These are phyloP conservation scores for Jimgerdemannia flammicorona DNA, from an alignment of 192 early-diverging fungal species.

Conservation along the genomic window DNA sequence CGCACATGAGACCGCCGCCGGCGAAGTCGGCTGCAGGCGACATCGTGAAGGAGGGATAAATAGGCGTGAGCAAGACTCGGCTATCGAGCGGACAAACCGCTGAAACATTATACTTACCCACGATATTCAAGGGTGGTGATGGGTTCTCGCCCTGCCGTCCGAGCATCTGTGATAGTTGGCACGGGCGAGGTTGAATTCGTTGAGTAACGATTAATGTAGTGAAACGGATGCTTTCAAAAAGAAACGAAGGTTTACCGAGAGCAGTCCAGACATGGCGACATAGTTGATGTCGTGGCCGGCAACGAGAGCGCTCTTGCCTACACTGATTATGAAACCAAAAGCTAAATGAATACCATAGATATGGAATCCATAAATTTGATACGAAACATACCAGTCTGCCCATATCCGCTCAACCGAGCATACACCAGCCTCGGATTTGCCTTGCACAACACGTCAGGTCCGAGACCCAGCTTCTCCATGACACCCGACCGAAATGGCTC, in stretches of 20 bases:
- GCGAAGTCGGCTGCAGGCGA: constrained; percentile 49
- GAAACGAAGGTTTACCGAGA: constrained; percentile 35
- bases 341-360: background rate
- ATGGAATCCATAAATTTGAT: background rate
- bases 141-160: constrained; percentile 41
- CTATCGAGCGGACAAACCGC: background rate
- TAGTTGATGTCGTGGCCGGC: constrained; percentile 72
- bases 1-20: constrained; percentile 63
- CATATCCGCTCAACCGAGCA: constrained; percentile 67
- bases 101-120: constrained; percentile 6
- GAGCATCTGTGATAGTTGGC: constrained; percentile 31
- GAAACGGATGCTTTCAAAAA: background rate
- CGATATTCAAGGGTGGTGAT: constrained; percentile 39
- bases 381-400: constrained; percentile 41
- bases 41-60: background rate
- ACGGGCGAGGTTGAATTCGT: background rate
- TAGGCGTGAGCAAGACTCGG: background rate
- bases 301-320: constrained; percentile 41
- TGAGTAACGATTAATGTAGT: no score
- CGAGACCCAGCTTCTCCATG: constrained; percentile 62
- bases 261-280: constrained; percentile 56
- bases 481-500: constrained; percentile 71
- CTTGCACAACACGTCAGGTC: constrained; percentile 51
- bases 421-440: constrained; percentile 54
- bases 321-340: background rate